Percentiles rank a stretch among this genome's conserved stretches.
Conservation (phyloP, 2,329 filamentous ascomycete species). For the Akanthomyces lecanii region DNA sequence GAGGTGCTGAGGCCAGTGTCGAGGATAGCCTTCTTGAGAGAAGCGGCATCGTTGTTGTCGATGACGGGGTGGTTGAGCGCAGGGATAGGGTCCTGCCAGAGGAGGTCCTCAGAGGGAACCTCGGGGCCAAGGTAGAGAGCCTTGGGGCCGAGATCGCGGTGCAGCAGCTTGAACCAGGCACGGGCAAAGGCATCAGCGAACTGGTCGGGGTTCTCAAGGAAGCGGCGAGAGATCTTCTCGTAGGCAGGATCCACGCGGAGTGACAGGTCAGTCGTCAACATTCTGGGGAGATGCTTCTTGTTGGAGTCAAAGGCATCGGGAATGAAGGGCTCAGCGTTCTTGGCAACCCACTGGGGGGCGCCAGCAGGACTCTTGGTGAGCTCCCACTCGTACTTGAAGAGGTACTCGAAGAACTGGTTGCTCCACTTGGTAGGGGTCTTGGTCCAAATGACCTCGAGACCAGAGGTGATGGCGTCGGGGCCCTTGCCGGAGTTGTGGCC, state of each 20-base stretch:
- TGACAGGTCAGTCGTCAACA: constrained; percentile 72
- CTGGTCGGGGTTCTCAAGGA: constrained; percentile 64
- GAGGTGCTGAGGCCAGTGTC: constrained; percentile 54
- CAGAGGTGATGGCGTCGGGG: constrained; percentile 69
- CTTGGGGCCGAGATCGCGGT: constrained; percentile 73
- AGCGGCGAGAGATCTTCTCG: constrained; percentile 71
- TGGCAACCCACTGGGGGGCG: constrained; percentile 72
- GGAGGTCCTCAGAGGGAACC: constrained; percentile 62
- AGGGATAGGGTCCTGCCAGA: constrained; percentile 74
- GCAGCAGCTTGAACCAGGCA: constrained; percentile 80
- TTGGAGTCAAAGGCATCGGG: constrained; percentile 65
- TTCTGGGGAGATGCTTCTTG: constrained; percentile 70
- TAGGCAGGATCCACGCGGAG: constrained; percentile 68
- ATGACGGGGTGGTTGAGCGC: constrained; percentile 53
- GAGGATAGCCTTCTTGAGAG: constrained; percentile 66
- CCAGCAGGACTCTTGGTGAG: constrained; percentile 70
- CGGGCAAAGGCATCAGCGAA: constrained; percentile 65
- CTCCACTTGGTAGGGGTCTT: constrained; percentile 72
- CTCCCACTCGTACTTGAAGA: constrained; percentile 77
- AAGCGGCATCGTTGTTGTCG: constrained; percentile 57
- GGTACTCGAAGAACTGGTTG: constrained; percentile 69
- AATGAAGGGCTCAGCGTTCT: constrained; percentile 63
- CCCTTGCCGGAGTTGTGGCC: constrained; percentile 61
- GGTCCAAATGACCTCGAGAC: constrained; percentile 77
- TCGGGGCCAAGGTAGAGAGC: constrained; percentile 71